Evolutionary conservation across 2,329 filamentous ascomycete species (phyloP).

Genomic region (Emergomyces africanus): DNA sequence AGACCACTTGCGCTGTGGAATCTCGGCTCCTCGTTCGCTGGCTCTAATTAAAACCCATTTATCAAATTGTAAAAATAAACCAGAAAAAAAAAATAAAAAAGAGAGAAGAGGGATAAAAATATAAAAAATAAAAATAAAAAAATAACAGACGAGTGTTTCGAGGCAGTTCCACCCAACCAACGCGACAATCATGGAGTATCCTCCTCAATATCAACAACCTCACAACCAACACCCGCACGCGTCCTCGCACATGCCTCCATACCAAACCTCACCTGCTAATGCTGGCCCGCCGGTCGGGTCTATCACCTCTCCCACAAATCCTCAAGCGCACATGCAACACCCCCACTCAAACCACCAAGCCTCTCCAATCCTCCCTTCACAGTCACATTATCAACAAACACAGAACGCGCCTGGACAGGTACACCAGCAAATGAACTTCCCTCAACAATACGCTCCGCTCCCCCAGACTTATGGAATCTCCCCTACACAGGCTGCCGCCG

Average conservation of each 20-base stretch:
- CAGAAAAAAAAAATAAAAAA: slow-evolving; percentile 8
- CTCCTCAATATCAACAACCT: slow-evolving; percentile 57
- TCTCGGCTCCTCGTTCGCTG: slow-evolving; percentile 3
- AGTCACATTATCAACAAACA: slow-evolving; percentile 54
- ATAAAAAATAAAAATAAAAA: no score
- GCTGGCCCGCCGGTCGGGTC: slow-evolving; percentile 32
- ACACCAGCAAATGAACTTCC: slow-evolving; percentile 66
- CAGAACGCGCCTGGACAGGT: slow-evolving; percentile 48
- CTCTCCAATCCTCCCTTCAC: slow-evolving; percentile 68
- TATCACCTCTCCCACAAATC: slow-evolving; percentile 62
- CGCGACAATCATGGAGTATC: slow-evolving; percentile 51
- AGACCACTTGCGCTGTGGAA: background rate
- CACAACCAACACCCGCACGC: slow-evolving; percentile 50
- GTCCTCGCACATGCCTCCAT: slow-evolving; percentile 46
- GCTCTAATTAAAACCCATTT: background rate
- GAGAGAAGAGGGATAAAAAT: no score
- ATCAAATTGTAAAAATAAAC: background rate
- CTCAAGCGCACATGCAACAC: slow-evolving; percentile 52
- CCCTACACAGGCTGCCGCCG: slow-evolving; percentile 75
- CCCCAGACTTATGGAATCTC: slow-evolving; percentile 63
- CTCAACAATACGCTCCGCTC: slow-evolving; percentile 68
- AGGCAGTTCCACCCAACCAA: background rate
- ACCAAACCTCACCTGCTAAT: slow-evolving; percentile 47
- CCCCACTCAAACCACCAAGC: slow-evolving; percentile 50
- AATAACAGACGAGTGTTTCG: background rate